Evolutionary conservation across 345 rosid species (phyloP), one percentile per base, ranked within the genome.

Genomic region (thale cress (Arabidopsis thaliana)): DNA sequence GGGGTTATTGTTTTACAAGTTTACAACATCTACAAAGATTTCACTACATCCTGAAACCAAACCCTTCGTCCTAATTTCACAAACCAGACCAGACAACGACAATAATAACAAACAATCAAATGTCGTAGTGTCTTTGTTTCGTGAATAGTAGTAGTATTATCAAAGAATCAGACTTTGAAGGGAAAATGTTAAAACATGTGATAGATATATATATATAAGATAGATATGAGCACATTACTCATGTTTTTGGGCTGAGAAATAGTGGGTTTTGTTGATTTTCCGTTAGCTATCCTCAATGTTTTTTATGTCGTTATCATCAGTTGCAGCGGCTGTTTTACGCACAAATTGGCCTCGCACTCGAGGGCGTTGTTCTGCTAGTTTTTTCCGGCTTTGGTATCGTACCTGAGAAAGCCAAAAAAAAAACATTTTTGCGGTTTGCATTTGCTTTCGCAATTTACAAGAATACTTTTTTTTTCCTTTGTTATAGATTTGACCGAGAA

Each of bases 281-380:
- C 51, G 77, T 50, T 77, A 64, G 60, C 80, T 77, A 57, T 71
- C 80, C 49, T 77, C 80, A 1, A 22, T 7, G 66, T 25, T 57
- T 46, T 46, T 55, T 2, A 55, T 37, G 67, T 77, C 76, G n/a
- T 57, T 34, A 38, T 77, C 72, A 8, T 71, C 80, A 8, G 33
- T 49, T 49, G 77, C 67, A 32, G 61, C 55, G 0, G 76, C 44
- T 46, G 61, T 65, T 51, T 78, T 78, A 3, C 93, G 84, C 34
- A 88, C 93, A 46, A 90, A 90, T 33, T 90, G 96, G 8, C 93
- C 93, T 48, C 81, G 82, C 59, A 86, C 81, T 49, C 90, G 87
- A 49, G 93, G 91, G 1, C 89, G 84, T 70, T 88, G 90, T 76
- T 88, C 93, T 1, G 93, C 91, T 65, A 88, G 69, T 52, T 74